These are phyloP conservation scores for Aureobasidium subglaciale DNA, from an alignment of 2,329 filamentous ascomycete species.

Conservation along the genomic window DNA sequence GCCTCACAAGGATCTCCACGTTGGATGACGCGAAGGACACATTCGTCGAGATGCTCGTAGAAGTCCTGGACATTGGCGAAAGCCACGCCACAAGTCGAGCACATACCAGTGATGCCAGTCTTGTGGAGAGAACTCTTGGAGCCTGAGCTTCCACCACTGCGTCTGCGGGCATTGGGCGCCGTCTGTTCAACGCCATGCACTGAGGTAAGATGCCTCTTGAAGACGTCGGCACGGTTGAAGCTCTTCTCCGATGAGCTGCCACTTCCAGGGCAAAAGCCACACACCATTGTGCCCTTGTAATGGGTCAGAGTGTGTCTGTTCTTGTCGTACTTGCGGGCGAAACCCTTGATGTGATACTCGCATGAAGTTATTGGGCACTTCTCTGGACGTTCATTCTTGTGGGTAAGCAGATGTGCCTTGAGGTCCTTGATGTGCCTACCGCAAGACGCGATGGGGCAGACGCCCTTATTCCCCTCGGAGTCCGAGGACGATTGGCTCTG, in stretches of 20 bases:
- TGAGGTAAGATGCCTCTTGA: constrained; percentile 86
- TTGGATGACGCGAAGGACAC: constrained; percentile 57
- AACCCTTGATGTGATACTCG: constrained; percentile 87
- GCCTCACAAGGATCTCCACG: constrained; percentile 51
- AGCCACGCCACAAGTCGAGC: constrained; percentile 80
- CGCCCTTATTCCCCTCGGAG: constrained; percentile 50
- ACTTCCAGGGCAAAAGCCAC: constrained; percentile 85
- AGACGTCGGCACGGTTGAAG: constrained; percentile 91
- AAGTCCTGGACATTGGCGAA: constrained; percentile 90
- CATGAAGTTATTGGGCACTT: constrained; percentile 91
- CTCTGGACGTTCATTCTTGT: constrained; percentile 82
- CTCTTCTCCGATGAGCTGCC: constrained; percentile 87
- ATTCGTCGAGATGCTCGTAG: constrained; percentile 85
- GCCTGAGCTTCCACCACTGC: constrained; percentile 38
- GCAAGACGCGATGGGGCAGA: constrained; percentile 78
- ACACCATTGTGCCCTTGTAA: constrained; percentile 97
- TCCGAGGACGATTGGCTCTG: constrained; percentile 39
- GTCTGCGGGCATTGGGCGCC: constrained; percentile 84
- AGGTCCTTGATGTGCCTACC: constrained; percentile 83
- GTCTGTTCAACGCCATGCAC: constrained; percentile 91
- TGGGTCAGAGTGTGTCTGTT: constrained; percentile 90
- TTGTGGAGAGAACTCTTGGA: constrained; percentile 61
- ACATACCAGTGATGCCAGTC: constrained; percentile 67
- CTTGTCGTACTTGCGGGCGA: constrained; percentile 93
- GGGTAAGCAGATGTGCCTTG: constrained; percentile 90